Evolutionary conservation across 805 yeast genomes (phyloP), one percentile per base, ranked within the genome.

Genomic region (Dipodascus albidus): DNA sequence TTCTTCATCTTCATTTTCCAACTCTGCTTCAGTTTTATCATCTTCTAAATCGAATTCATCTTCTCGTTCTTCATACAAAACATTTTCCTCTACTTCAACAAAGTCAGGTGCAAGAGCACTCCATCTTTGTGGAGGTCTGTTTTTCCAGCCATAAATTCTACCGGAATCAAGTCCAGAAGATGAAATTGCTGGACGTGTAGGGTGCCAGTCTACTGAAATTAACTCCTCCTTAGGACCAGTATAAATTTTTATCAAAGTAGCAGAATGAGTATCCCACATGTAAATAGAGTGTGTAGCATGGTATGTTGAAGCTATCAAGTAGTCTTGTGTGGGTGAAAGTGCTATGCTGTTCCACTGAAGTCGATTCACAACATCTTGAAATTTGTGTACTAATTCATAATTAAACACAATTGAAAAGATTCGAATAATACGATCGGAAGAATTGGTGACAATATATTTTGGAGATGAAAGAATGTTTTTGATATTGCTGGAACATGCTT

Each of bases 91-190:
- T 47, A 90, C 83, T 66, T 90, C 97, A 50, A 85, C 95, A 65
- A 91, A 90, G 66, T 91, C 98, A 0, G 97, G 97, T 0, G 97
- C 97, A 60, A 90, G 72, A 0, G 97, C 95, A 67, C 95, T 85
- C 98, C 98, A 90, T 68, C 87, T 85, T 61, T 89, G 96, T 0
- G 96, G 95, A 20, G 86, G 79, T 42, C 78, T 78, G 8, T 87
- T 77, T 50, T 84, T 78, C 96, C 97, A 91, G 44, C 85, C 64
- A 63, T 86, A 89, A 1, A 90, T 77, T 41, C 80, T 74, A 0
- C 97, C 97, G 31, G 86, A 58, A 62, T 90, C 98, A 53, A 87
- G 70, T 0, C 97, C 96, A 24, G 87, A 85, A 17, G 95, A 85
- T 8, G 84, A 85, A 33, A 91, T 80, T 56, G 78, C 71, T 66